phyloP scores from a whole-genome alignment of 106 monocot species.

The Xerophyta viscosa region DNA sequence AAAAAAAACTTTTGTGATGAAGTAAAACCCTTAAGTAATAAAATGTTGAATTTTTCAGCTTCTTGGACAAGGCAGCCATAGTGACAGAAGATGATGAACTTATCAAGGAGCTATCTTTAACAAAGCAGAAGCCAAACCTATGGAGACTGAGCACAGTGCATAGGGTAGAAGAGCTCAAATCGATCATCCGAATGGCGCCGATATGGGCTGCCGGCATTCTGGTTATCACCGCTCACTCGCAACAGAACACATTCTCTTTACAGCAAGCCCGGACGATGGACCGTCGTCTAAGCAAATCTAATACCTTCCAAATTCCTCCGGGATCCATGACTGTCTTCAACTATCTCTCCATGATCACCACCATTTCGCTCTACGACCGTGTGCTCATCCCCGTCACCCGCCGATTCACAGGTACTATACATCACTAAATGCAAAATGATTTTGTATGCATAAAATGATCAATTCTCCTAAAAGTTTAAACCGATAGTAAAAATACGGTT shows the following conservation, averaged over 20 bases:
- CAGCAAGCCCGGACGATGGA: conserved; percentile 89
- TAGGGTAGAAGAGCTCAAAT: conserved; percentile 83
- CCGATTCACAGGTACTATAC: too few species aligned
- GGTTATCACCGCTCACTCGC: conserved; percentile 58
- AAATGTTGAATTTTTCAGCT: conserved; percentile 32
- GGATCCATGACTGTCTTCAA: conserved; percentile 86
- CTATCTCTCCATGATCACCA: conserved; percentile 51
- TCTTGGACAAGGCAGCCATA: conserved; percentile 61
- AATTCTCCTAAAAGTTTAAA: too few species aligned
- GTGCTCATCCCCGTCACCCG: conserved; percentile 62
- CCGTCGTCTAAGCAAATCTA: conserved; percentile 42
- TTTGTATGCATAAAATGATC: too few species aligned
- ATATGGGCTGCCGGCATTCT: conserved; percentile 87
- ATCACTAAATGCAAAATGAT: too few species aligned
- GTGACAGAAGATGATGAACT: conserved; percentile 23
- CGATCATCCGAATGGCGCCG: conserved; percentile 69
- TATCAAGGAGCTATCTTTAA: not conserved
- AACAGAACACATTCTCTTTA: conserved; percentile 71
- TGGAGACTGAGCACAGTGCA: conserved; percentile 83
- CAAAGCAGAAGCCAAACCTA: conserved; percentile 19
- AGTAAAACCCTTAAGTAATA: too few species aligned
- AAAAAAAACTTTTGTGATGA: too few species aligned
- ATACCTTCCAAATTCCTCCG: conserved; percentile 66
- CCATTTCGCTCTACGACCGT: conserved; percentile 80
- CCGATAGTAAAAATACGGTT: too few species aligned